Conservation (phyloP, 257 asterid genomes). For the Nicotiana otophora region DNA sequence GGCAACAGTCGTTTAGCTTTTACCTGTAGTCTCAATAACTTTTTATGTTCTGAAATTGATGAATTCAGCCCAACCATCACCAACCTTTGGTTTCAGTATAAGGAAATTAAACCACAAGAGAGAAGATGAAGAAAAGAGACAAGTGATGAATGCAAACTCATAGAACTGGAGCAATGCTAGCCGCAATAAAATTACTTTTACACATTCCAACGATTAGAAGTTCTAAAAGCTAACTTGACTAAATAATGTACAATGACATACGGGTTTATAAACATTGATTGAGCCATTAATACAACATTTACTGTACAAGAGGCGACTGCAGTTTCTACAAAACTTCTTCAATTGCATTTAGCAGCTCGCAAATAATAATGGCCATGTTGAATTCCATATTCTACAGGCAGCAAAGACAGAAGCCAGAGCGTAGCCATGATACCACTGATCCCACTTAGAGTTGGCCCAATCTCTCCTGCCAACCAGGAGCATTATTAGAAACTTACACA, state of each 20-base stretch:
- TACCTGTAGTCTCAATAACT: no score
- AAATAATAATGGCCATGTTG: neutral
- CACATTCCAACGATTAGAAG: neutral
- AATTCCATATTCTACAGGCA: neutral
- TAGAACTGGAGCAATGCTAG: neutral
- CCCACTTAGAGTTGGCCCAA: constrained; percentile 33
- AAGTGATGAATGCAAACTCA: neutral
- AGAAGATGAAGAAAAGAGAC: neutral
- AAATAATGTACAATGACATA: constrained; percentile 6
- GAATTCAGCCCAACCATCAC: neutral
- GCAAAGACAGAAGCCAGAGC: neutral
- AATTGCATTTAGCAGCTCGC: neutral
- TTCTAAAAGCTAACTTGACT: neutral
- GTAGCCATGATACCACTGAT: neutral
- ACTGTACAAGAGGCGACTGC: neutral
- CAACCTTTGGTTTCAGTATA: neutral
- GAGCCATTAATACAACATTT: neutral
- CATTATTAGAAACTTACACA: neutral
- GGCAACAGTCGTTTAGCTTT: neutral
- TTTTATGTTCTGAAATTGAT: neutral
- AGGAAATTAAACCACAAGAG: neutral
- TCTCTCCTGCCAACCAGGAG: constrained; percentile 35
- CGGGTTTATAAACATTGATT: neutral
- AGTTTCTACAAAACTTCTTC: neutral
- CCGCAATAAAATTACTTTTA: neutral